These are phyloP conservation scores for Aegilops tauschii DNA, from an alignment of 176 grass and related monocot species.

Conservation along the genomic window DNA sequence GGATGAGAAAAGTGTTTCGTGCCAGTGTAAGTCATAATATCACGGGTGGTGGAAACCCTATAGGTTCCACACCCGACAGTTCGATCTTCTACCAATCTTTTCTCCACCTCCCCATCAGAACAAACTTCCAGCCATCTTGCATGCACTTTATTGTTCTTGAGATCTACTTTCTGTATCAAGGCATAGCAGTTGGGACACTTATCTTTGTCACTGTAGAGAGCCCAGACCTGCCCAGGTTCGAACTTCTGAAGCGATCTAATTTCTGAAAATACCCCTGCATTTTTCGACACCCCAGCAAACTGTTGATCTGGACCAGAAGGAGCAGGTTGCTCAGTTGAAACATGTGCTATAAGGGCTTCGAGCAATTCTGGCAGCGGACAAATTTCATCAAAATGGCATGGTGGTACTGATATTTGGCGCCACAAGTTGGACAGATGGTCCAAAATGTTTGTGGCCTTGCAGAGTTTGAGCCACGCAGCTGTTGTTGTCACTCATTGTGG, in stretches of 20 bases:
- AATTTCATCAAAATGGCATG: constrained; percentile 59
- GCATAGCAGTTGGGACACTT: constrained; percentile 77
- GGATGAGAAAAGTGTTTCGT: constrained; percentile 65
- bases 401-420: constrained; percentile 85
- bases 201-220: constrained; percentile 71
- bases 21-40: neutral
- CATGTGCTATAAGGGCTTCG: constrained; percentile 69
- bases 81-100: constrained; percentile 38
- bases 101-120: constrained; percentile 41
- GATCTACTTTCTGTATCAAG: constrained; percentile 42
- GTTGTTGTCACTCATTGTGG: neutral
- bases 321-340: constrained; percentile 47
- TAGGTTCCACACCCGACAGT: constrained; percentile 61
- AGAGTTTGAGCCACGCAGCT: constrained; percentile 19
- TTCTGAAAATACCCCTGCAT: constrained; percentile 40
- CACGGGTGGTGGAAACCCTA: neutral
- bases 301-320: constrained; percentile 26
- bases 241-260: constrained; percentile 50
- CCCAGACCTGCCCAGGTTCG: constrained; percentile 64
- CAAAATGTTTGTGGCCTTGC: constrained; percentile 57
- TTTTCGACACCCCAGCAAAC: constrained; percentile 30
- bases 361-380: constrained; percentile 78
- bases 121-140: constrained; percentile 64
- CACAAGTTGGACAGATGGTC: constrained; percentile 71
- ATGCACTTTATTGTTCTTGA: constrained; percentile 29